Conservation (phyloP, 495 filamentous ascomycete species). For the Neurospora tetraspora region DNA sequence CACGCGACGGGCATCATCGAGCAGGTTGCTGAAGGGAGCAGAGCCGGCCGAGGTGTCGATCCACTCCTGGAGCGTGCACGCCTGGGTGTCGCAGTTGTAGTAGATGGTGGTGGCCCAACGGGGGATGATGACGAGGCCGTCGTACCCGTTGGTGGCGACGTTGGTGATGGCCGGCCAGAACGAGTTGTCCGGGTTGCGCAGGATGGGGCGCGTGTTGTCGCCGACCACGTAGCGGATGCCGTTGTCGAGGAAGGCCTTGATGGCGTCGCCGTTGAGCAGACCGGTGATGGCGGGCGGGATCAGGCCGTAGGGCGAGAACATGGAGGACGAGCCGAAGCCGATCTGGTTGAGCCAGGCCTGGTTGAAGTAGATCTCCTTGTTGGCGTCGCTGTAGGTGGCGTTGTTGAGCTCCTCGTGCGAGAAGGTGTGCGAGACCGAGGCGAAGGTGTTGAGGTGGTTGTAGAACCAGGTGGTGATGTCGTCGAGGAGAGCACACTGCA, state of each 20-base stretch:
- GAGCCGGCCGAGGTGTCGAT: conserved; percentile 45
- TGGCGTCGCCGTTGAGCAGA: conserved; percentile 53
- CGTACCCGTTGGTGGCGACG: conserved; percentile 40
- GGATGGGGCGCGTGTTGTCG: conserved; percentile 48
- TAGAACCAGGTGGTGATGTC: conserved; percentile 41
- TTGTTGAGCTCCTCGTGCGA: conserved; percentile 51
- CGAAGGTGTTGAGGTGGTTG: conserved; percentile 44
- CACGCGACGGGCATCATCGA: conserved; percentile 38
- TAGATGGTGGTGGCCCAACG: conserved; percentile 56
- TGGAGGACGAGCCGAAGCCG: conserved; percentile 30
- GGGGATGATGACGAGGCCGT: conserved; percentile 48
- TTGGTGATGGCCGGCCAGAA: conserved; percentile 50
- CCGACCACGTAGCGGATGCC: conserved; percentile 52
- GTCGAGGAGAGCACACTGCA: conserved; percentile 39
- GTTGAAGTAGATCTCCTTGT: conserved; percentile 51
- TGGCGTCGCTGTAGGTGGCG: conserved; percentile 47
- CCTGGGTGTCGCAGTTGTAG: conserved; percentile 51
- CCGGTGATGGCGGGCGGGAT: conserved; percentile 58
- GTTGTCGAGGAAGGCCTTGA: conserved; percentile 48
- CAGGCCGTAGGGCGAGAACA: conserved; percentile 43
- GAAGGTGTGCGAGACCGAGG: conserved; percentile 52
- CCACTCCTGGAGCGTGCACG: conserved; percentile 50
- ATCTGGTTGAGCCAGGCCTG: conserved; percentile 45
- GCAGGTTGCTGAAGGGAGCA: conserved; percentile 38
- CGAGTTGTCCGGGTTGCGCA: conserved; percentile 37